These are phyloP conservation scores for Boletus pseudopeckii DNA, from an alignment of 768 basidiomycete species.

Conservation along the genomic window DNA sequence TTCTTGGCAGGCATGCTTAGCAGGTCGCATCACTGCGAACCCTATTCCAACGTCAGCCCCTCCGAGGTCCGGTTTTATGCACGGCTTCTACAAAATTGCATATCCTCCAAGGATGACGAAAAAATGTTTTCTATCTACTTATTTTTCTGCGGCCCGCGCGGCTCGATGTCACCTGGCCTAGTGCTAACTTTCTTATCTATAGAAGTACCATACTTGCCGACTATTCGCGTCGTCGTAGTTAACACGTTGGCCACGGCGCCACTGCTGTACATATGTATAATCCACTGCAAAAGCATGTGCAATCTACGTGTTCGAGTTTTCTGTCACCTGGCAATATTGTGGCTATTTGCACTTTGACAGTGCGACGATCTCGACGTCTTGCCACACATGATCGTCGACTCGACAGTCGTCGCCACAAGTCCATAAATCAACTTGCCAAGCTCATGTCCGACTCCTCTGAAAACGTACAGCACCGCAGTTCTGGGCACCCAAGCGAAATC, in stretches of 20 bases:
- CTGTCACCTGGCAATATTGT: not conserved
- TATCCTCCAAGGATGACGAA: conserved; percentile 4
- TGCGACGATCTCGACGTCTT: conserved; percentile 16
- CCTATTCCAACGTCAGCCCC: conserved; percentile 1
- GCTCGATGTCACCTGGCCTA: conserved; percentile 13
- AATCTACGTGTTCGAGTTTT: not conserved
- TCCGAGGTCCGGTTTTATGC: conserved; percentile 7
- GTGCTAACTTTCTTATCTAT: conserved; percentile 25
- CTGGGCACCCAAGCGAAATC: not conserved
- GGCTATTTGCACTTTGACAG: not conserved
- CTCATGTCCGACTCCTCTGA: conserved; percentile 24
- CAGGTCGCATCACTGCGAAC: conserved; percentile 3
- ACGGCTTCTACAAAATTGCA: conserved; percentile 1
- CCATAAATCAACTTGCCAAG: conserved; percentile 5
- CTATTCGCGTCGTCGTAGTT: conserved; percentile 10
- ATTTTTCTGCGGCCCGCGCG: conserved; percentile 13
- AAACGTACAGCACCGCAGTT: conserved; percentile 8
- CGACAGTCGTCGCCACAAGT: conserved; percentile 1
- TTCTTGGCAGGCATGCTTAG: conserved; percentile 8
- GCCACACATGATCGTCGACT: conserved; percentile 15
- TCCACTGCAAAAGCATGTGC: conserved; percentile 1
- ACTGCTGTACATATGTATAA: conserved; percentile 25
- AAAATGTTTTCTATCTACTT: conserved; percentile 6
- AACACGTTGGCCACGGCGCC: conserved; percentile 2
- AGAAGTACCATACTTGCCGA: conserved; percentile 15